Evolutionary conservation across 768 basidiomycete species (phyloP).

Genomic region (Suillus plorans): DNA sequence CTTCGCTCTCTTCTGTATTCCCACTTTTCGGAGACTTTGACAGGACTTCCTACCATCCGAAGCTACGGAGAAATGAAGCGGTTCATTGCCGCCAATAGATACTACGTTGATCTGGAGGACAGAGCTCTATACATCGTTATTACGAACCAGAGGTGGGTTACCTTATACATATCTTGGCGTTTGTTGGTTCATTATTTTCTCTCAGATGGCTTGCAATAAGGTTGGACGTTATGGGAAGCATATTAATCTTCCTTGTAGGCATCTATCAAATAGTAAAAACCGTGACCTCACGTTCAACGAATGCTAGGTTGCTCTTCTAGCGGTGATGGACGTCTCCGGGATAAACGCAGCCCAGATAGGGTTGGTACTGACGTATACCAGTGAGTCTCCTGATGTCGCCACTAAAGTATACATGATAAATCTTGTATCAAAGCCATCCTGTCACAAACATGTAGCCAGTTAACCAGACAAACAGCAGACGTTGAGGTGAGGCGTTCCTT

Average conservation of each 20-base stretch:
- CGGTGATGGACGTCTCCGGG: constrained; percentile 51
- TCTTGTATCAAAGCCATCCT: constrained; percentile 38
- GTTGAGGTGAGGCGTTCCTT: constrained; percentile 47
- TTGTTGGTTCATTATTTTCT: neutral
- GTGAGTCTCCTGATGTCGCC: constrained; percentile 27
- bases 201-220: constrained; percentile 68
- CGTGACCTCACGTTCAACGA: neutral
- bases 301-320: constrained; percentile 61
- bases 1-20: constrained; percentile 74
- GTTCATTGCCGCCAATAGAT: constrained; percentile 64
- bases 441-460: constrained; percentile 50
- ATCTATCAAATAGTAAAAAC: neutral
- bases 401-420: neutral
- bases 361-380: constrained; percentile 67
- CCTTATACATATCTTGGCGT: constrained; percentile 1
- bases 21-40: constrained; percentile 75
- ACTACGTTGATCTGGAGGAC: constrained; percentile 73
- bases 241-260: constrained; percentile 54
- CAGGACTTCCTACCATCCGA: constrained; percentile 68
- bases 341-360: constrained; percentile 71
- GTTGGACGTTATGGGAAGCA: constrained; percentile 65
- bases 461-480: constrained; percentile 62
- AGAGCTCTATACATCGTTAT: constrained; percentile 67
- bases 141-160: constrained; percentile 57
- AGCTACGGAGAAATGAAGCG: constrained; percentile 65